Evolutionary conservation across 1,284 basidiomycete genomes (phyloP), one percentile per base, ranked within the genome.

Genomic region (Trametes versicolor): DNA sequence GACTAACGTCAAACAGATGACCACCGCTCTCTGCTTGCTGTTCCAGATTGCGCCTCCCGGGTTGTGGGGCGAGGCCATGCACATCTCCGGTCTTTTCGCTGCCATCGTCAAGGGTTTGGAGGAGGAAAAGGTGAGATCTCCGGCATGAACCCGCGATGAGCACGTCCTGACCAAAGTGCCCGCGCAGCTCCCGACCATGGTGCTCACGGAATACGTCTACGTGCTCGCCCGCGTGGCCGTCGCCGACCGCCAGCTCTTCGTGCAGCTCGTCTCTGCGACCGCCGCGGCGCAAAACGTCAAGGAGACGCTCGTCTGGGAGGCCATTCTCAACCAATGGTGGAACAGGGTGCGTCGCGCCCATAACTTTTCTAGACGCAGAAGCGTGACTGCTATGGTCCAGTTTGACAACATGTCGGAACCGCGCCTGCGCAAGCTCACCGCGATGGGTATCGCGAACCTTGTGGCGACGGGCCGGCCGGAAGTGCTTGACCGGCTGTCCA

Each of bases 331-430:
- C 71, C 89, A 91, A 66, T 94, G 92, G 90, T 94, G 91, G 88
- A 85, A 83, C 56, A 88, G 90, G 75, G 93, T 91, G 73, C 70
- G 80, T 77, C 32, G 17, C 3, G 15, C 17, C 45, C 32, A n/a
- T 56, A 47, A 6, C 12, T 12, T 23, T 17, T 23, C 29, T 19
- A 4, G 1, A 27, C 21, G 41, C 7, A n/a, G 27, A 19, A 3
- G 19, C 7, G 13, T 48, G 45, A 37, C 41, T 17, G 13, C 10
- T 19, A 17, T 58, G 2, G 1, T 13, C 4, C n/a, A 96, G 93
- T 96, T 96, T 71, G 93, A 95, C 74, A 90, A 88, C 75, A 94
- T 93, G 87, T 89, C 86, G 58, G 93, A 93, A 78, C 90, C 88
- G 29, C 88, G 87, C 62, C 87, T 89, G 66, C 86, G 91, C 56